phyloP scores from a whole-genome alignment of 2,329 filamentous ascomycete genomes.

The Capronia americana region DNA sequence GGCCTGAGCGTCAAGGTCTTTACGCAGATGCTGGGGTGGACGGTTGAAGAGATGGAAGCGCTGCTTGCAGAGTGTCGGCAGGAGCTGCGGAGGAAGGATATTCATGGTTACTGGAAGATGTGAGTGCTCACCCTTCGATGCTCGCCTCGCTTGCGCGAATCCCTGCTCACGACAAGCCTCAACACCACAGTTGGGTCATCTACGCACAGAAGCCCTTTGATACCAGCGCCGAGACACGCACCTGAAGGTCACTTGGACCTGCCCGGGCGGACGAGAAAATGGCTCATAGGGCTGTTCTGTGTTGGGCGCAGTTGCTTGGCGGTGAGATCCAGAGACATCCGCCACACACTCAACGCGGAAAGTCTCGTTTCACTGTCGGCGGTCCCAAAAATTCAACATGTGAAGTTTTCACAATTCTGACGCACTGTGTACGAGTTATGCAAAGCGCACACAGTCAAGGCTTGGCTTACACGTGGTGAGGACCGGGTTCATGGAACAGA shows the following conservation, averaged over 20 bases:
- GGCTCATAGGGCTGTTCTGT: neutral
- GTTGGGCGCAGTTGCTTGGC: neutral
- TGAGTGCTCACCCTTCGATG: neutral
- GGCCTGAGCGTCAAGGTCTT: constrained; percentile 41
- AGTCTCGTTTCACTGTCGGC: neutral
- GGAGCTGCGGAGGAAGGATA: neutral
- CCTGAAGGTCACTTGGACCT: neutral
- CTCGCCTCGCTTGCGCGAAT: neutral
- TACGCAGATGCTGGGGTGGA: constrained; percentile 42
- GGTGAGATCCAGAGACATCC: too few relatives aligned
- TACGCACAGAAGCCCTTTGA: neutral
- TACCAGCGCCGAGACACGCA: neutral
- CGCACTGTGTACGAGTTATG: neutral
- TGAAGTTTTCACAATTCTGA: neutral
- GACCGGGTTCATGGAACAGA: too few relatives aligned
- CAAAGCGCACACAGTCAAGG: neutral
- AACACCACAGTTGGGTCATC: neutral
- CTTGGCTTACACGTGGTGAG: too few relatives aligned
- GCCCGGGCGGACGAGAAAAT: neutral
- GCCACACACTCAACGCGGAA: neutral
- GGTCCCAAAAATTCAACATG: neutral
- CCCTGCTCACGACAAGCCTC: neutral
- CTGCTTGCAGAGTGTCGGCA: neutral
- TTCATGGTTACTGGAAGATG: neutral
- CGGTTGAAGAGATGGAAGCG: constrained; percentile 36